Evolutionary conservation across 495 filamentous ascomycete species (phyloP).

Genomic region (Podospora sp.): DNA sequence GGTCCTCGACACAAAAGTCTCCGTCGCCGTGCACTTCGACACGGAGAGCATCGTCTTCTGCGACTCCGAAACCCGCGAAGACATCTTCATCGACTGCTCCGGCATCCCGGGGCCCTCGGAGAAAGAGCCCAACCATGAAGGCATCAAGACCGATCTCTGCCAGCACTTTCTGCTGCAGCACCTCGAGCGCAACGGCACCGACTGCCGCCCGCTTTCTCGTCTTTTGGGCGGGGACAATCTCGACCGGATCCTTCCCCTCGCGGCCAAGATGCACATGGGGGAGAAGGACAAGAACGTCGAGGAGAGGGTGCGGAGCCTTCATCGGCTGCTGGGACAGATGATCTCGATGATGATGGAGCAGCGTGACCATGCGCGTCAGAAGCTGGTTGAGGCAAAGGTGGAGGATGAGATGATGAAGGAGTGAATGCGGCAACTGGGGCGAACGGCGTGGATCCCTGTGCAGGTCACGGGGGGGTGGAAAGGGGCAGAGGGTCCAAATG

Average conservation of each 20-base stretch:
- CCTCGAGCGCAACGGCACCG: constrained; percentile 1
- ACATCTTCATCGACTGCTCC: background rate
- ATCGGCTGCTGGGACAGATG: background rate
- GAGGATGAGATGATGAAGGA: background rate
- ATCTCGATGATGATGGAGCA: background rate
- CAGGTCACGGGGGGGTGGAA: no score
- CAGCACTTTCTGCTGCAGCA: constrained; percentile 1
- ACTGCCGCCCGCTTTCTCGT: background rate
- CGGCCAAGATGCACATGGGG: background rate
- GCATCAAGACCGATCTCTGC: background rate
- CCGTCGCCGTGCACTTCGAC: background rate
- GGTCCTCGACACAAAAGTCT: background rate
- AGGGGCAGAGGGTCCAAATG: no score
- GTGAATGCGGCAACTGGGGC: no score
- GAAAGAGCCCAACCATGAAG: background rate
- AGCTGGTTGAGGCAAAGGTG: background rate
- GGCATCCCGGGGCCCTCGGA: background rate
- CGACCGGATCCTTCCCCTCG: background rate
- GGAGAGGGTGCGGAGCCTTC: background rate
- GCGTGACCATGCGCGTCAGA: background rate
- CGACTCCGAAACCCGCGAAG: background rate
- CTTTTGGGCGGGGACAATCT: background rate
- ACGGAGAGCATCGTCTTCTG: constrained; percentile 4
- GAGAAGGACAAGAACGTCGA: background rate
- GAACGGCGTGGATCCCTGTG: no score